phyloP scores from a whole-genome alignment of 2,329 filamentous ascomycete genomes.

The Stagonosporopsis rhizophila region DNA sequence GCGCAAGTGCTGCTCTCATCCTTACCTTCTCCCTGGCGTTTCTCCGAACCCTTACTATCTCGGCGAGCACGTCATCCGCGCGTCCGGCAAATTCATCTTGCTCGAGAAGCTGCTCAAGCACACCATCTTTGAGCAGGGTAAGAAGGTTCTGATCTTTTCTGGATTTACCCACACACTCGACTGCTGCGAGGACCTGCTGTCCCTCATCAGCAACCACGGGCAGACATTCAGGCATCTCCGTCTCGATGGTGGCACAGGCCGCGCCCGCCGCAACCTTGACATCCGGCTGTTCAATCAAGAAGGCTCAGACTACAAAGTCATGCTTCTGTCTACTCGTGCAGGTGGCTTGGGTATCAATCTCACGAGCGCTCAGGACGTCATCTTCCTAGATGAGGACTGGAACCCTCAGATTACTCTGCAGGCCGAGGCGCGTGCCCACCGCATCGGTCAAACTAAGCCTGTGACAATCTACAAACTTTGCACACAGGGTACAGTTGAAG shows the following conservation, averaged over 20 bases:
- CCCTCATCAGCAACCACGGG: constrained; percentile 52
- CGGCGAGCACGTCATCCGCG: constrained; percentile 57
- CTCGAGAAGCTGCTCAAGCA: constrained; percentile 60
- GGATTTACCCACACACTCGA: constrained; percentile 61
- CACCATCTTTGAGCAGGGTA: constrained; percentile 57
- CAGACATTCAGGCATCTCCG: constrained; percentile 56
- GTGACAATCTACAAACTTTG: constrained; percentile 65
- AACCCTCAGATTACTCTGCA: constrained; percentile 63
- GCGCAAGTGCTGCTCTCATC: constrained; percentile 63
- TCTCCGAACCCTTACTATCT: constrained; percentile 56
- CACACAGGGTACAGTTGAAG: constrained; percentile 64
- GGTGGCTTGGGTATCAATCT: constrained; percentile 65
- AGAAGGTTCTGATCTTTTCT: constrained; percentile 65
- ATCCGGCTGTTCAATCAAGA: constrained; percentile 62
- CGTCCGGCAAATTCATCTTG: constrained; percentile 64
- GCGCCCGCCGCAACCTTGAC: constrained; percentile 59
- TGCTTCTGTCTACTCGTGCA: constrained; percentile 63
- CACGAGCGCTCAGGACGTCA: constrained; percentile 61
- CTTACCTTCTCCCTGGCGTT: constrained; percentile 59
- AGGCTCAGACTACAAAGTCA: constrained; percentile 58
- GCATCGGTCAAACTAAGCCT: constrained; percentile 62
- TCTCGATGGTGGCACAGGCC: constrained; percentile 59
- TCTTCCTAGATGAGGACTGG: constrained; percentile 65
- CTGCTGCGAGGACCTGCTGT: constrained; percentile 60
- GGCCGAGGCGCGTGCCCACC: constrained; percentile 62